Evolutionary conservation across 2,329 filamentous ascomycete genomes (phyloP).

Genomic region (Fusarium circinatum): DNA sequence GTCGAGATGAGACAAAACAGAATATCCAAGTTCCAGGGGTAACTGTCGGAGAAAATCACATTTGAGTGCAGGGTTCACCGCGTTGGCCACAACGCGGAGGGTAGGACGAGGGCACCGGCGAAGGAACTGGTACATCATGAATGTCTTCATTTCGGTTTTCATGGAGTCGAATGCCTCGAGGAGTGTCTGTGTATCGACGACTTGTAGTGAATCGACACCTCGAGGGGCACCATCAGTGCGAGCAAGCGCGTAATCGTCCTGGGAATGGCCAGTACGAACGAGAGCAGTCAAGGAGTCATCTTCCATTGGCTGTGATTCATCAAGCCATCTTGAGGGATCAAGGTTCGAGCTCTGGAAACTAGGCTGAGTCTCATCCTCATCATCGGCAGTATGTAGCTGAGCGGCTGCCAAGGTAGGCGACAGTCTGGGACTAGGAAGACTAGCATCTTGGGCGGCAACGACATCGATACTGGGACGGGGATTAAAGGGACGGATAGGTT

Average conservation of each 20-base stretch:
- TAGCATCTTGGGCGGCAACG: constrained; percentile 84
- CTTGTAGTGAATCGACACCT: constrained; percentile 38
- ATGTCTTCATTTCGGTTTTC: constrained; percentile 90
- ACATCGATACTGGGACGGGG: constrained; percentile 71
- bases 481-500: constrained; percentile 58
- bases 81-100: constrained; percentile 86
- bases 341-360: constrained; percentile 47
- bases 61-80: constrained; percentile 93
- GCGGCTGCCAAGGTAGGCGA: constrained; percentile 88
- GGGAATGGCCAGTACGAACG: constrained; percentile 37
- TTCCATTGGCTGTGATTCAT: constrained; percentile 56
- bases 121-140: constrained; percentile 96
- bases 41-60: constrained; percentile 90
- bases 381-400: constrained; percentile 60
- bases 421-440: constrained; percentile 91
- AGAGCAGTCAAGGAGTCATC: constrained; percentile 44
- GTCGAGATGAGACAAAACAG: constrained; percentile 88
- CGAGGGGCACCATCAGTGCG: constrained; percentile 30
- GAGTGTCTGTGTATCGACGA: constrained; percentile 86
- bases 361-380: constrained; percentile 51
- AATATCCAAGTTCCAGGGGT: constrained; percentile 86
- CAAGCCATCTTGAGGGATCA: constrained; percentile 48
- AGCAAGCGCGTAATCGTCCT: constrained; percentile 42
- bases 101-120: constrained; percentile 88
- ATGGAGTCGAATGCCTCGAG: constrained; percentile 91